These are phyloP conservation scores for Schoenoplectus tabernaemontani DNA, from an alignment of 202 grass and related monocot species.

Conservation along the genomic window DNA sequence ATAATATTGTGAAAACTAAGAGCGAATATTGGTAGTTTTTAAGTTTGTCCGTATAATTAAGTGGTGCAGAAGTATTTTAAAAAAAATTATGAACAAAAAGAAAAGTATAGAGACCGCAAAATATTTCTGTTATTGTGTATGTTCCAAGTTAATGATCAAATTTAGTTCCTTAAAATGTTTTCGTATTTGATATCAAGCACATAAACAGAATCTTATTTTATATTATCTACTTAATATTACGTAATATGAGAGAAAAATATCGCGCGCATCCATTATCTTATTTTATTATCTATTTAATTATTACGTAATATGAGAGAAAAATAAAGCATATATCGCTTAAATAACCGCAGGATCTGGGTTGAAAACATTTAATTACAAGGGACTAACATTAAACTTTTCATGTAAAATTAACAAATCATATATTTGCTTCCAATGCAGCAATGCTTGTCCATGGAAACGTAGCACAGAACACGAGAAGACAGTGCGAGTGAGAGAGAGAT, in stretches of 20 bases:
- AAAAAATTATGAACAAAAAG: background rate
- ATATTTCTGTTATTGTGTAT: background rate
- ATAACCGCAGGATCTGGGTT: background rate
- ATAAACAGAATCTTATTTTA: too few species aligned
- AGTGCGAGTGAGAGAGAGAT: background rate
- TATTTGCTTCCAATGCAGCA: slow-evolving; percentile 38
- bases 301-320: too few species aligned
- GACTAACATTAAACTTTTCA: background rate
- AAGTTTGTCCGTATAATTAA: too few species aligned
- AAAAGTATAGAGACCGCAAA: background rate
- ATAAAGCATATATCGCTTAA: background rate
- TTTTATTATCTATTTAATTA: too few species aligned
- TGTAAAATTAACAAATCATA: background rate
- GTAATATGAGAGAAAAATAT: too few species aligned
- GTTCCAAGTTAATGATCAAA: background rate
- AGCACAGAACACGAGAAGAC: slow-evolving; percentile 42
- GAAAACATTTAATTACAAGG: background rate
- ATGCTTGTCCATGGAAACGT: slow-evolving; percentile 13
- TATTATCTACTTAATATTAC: too few species aligned
- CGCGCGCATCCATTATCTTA: too few species aligned
- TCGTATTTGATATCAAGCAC: background rate
- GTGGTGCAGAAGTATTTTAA: too few species aligned
- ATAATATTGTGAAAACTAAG: too few species aligned
- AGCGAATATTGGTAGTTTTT: too few species aligned
- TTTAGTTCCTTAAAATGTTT: background rate